Evolutionary conservation across 108 stramenopile species (phyloP), one percentile per base, ranked within the genome.

Genomic region (Stephanodiscus minutulus): DNA sequence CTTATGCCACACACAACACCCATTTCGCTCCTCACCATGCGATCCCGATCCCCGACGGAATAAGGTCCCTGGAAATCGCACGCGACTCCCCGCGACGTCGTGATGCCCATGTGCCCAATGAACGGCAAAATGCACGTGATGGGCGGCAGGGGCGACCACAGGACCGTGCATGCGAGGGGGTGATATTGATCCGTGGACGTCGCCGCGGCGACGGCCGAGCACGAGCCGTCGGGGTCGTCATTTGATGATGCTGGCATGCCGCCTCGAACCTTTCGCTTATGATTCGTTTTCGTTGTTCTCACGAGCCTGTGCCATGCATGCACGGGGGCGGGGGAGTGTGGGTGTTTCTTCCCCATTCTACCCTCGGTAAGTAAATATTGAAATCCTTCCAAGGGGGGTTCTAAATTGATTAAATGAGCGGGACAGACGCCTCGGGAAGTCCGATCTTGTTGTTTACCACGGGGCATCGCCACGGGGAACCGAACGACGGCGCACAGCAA

Each of bases 61-160:
- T 97, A 98, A 0, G 94, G 94, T 7, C 98, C 97, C 62, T 95
- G 97, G 82, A 98, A 99, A 75, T 98, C 98, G 53, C 90, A 91
- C 1, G 93, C 91, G 1, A 94, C 69, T 0, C 98, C 98, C 0
- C 66, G 54, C 12, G 88, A 86, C 43, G 96, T 91, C 11, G 96
- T 78, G 48, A 99, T 97, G 5, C 98, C 98, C 86, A 95, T 86
- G 71, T 99, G 98, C 13, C 98, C 98, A 64, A 98, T 91, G 73
- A 97, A 93, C 10, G 97, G 97, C 9, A 96, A 33, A 18, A 96
- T 25, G 22, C 52, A 53, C 27, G 52, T 53, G 24, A 27, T 53
- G 24, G 52, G 52, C 22, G 9, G 52, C n/a, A 97, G 73, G 2
- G 96, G 96, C 8, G 90, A 86, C 95, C 95, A 96, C 7, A 96